Evolutionary conservation across 73 alveolate species (phyloP).

Genomic region (Symbiodinium natans): DNA sequence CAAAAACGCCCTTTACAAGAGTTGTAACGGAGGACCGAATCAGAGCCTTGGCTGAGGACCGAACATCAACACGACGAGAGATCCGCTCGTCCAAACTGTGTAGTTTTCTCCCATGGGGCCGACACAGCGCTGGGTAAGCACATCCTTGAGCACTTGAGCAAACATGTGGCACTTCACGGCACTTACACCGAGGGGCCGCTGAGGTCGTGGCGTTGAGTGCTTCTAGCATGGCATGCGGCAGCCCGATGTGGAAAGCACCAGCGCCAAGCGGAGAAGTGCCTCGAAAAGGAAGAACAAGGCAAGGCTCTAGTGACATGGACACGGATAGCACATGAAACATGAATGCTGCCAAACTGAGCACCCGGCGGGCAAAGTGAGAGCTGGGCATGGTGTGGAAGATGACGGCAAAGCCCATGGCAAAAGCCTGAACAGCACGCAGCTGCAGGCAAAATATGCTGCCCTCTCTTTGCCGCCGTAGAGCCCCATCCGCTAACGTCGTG

Average conservation of each 20-base stretch:
- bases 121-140: slow-evolving; percentile 29
- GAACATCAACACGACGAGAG: slow-evolving; percentile 33
- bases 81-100: slow-evolving; percentile 55
- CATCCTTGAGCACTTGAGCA: slow-evolving; percentile 33
- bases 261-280: slow-evolving; percentile 82
- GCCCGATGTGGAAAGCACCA: slow-evolving; percentile 55
- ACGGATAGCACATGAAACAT: neutral
- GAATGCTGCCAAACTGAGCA: too few species aligned
- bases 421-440: slow-evolving; percentile 32
- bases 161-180: neutral
- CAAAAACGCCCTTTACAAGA: neutral
- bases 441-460: neutral
- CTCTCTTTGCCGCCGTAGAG: neutral
- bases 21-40: neutral
- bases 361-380: slow-evolving; percentile 50
- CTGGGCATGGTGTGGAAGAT: slow-evolving; percentile 82
- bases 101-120: slow-evolving; percentile 20
- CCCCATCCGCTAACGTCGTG: slow-evolving; percentile 71
- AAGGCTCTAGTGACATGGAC: neutral
- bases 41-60: neutral
- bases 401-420: slow-evolving; percentile 81
- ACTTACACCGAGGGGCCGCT: neutral
- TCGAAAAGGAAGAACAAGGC: neutral
- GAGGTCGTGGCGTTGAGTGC: neutral
- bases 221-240: slow-evolving; percentile 86